Percentiles rank a stretch among this genome's conserved stretches.
Conservation (phyloP, 768 basidiomycete species). For the Ramaria sp. region DNA sequence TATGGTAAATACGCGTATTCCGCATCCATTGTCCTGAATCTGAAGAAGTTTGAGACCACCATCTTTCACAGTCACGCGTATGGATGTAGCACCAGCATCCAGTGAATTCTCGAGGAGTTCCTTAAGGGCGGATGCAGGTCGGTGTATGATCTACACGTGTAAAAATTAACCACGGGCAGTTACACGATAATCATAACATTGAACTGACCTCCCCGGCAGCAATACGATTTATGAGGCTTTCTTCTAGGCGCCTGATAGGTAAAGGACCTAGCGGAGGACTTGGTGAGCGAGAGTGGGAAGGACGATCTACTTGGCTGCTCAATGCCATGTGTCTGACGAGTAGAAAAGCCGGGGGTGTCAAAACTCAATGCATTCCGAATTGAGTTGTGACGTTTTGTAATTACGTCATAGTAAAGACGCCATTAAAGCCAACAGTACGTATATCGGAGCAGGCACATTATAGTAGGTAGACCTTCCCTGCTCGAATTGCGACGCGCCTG, state of each 20-base stretch:
- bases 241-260: conserved; percentile 66
- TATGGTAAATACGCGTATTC: conserved; percentile 61
- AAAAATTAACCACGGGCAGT: conserved; percentile 13
- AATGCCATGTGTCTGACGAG: neutral
- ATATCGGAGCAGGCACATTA: no score
- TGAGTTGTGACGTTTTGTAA: no score
- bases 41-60: conserved; percentile 92
- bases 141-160: conserved; percentile 57
- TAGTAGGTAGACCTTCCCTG: no score
- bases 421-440: no score
- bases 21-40: conserved; percentile 94
- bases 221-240: conserved; percentile 84
- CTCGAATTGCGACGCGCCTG: no score
- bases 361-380: no score
- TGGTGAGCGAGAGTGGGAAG: neutral
- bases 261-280: neutral
- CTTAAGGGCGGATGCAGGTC: conserved; percentile 92
- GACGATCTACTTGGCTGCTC: neutral
- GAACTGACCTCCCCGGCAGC: conserved; percentile 48
- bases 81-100: conserved; percentile 85
- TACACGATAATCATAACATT: no score
- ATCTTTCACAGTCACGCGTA: conserved; percentile 85
- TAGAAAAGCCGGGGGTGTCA: no score
- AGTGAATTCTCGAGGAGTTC: conserved; percentile 91
- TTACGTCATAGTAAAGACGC: no score